Base-by-base conservation (phyloP, 495 filamentous ascomycete species). In the Talaromyces wortmannii region DNA sequence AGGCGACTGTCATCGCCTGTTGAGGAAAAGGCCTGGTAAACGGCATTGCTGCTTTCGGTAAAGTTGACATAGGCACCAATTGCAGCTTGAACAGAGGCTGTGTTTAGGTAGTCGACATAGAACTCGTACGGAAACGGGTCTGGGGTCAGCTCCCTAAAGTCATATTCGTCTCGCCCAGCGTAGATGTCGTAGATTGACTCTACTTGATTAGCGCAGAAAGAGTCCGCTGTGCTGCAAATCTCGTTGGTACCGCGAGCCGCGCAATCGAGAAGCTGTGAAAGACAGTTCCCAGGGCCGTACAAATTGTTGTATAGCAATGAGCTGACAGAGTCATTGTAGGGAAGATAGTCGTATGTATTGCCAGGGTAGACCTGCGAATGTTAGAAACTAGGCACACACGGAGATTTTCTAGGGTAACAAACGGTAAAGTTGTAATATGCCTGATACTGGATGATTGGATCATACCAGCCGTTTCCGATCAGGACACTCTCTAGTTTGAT, bases 401-500 rank as follows among this genome's bases (percentile, higher is more conserved):
- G 23, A 23, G 23, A 23, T 23, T 23, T 4, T 23, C 23, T 10
- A 40, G 36, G 36, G 13, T 2, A 6, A 52, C 50, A 30, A 23
- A 52, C 71, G 50, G 81, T 79, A 66, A 76, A 86, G 66, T 85
- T 85, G 67, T 85, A 85, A 61, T 83, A 85, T 0, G 82, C 80
- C 58, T 79, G 74, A 53, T 84, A 86, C 57, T 84, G 81, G 13
- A 83, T 64, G 12, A 81, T 56, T 0, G 83, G 82, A 59, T 83
- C 79, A 57, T 74, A 85, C 79, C 80, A 81, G 30, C 78, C 79
- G 50, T 80, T 82, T 45, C 75, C 71, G 36, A 87, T 85, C 53
- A 82, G 58, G 6, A 87, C 74, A 7, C 77, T 76, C 59, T 81
- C 69, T 16, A 86, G 70, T 4, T 78, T 55, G 55, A 85, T 84